A percentile compares a stretch with the other conserved stretches of the same genome.
Conservation (phyloP, 345 rosid species). For the Pugionium cornutum region DNA sequence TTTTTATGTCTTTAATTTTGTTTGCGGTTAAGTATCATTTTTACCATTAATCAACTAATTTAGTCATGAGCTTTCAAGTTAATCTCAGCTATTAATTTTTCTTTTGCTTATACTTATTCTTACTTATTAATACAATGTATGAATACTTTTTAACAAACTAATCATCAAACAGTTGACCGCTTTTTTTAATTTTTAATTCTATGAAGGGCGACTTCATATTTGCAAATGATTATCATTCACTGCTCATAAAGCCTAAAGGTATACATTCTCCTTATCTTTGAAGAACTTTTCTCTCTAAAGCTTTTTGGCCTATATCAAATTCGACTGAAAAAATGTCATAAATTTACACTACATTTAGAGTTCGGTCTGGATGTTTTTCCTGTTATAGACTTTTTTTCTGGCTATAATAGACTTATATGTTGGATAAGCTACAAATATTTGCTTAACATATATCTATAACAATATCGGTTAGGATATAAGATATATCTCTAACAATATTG, state of each 20-base stretch:
- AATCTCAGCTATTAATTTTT: not conserved
- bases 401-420: too few species aligned
- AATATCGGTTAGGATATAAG: too few species aligned
- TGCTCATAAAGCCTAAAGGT: constrained; percentile 36
- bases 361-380: too few species aligned
- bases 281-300: constrained; percentile 11
- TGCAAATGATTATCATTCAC: constrained; percentile 31
- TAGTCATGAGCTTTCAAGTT: constrained; percentile 13
- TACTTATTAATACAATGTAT: not conserved
- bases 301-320: not conserved
- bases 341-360: too few species aligned
- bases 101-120: too few species aligned
- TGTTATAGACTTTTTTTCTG: too few species aligned
- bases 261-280: constrained; percentile 25
- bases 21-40: constrained; percentile 17
- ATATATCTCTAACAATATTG: too few species aligned
- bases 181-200: not conserved
- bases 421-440: too few species aligned
- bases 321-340: too few species aligned
- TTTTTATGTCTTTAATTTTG: not conserved
- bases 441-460: too few species aligned
- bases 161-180: constrained; percentile 36
- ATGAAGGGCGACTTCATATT: constrained; percentile 29
- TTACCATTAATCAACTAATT: constrained; percentile 1
- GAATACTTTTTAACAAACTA: constrained; percentile 28